A percentile compares a stretch with the other conserved stretches of the same genome.
Conservation (phyloP, 306 rosid genomes). For the Potentilla sterilis region DNA sequence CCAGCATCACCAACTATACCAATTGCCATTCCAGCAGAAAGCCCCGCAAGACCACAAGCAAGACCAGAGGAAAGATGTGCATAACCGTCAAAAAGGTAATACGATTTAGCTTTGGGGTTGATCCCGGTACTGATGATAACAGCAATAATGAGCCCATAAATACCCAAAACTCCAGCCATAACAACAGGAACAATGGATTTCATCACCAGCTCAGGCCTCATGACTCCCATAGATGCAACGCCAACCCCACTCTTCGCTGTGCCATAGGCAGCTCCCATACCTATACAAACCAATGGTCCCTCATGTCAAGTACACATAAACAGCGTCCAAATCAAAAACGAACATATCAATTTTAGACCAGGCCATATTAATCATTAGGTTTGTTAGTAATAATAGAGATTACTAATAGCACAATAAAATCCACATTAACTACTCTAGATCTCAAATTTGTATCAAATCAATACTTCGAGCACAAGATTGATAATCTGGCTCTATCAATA, state of each 20-base stretch:
- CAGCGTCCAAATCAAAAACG: too few species aligned
- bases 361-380: too few species aligned
- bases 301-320: background rate
- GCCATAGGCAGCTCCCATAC: background rate
- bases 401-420: too few species aligned
- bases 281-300: background rate
- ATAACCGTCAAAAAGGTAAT: background rate
- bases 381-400: too few species aligned
- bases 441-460: background rate
- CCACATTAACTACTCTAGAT: background rate
- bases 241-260: background rate
- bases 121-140: background rate
- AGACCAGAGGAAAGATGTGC: background rate
- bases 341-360: background rate
- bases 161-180: conserved; percentile 1
- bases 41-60: conserved; percentile 49
- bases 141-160: background rate
- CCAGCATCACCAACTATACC: conserved; percentile 72
- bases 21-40: conserved; percentile 74
- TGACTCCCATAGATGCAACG: background rate
- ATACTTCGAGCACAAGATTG: too few species aligned
- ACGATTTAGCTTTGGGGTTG: background rate
- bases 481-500: background rate
- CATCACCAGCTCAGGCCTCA: background rate
- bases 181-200: background rate